Evolutionary conservation across 768 basidiomycete species (phyloP), one percentile per base, ranked within the genome.

Genomic region (Rhizopogon vinicolor): DNA sequence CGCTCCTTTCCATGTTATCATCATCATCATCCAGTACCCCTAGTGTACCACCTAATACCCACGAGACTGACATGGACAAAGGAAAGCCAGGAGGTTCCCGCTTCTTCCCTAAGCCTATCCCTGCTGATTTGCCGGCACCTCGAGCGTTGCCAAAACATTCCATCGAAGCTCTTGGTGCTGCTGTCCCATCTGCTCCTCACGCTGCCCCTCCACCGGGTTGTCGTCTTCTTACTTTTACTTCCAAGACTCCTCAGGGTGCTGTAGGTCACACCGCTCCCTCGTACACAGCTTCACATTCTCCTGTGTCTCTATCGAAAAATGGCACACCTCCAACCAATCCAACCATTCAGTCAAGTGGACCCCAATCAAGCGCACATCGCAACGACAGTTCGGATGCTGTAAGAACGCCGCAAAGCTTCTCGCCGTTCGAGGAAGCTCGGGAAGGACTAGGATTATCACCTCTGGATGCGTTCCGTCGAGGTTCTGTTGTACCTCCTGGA

Each of bases 391-490:
- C 54, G 37, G 64, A 65, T 28, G 48, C 53, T 19, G 43, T 55
- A 33, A 57, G 61, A 51, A 18, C 53, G 35, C 57, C 50, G 46
- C 58, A 72, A 28, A 75, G 74, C 16, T 85, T 85, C 61, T 80
- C 78, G 12, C 82, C 83, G 0, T 86, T 85, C 58, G 82, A 85
- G 39, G 83, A 82, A 52, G 67, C 62, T 44, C 61, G 61, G 45
- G 66, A 62, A 8, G 41, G 41, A 4, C 19, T 28, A 35, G 2
- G 43, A 16, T 52, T 60, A 28, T 55, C 62, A n/a, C 12, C 57
- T 31, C 50, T 64, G 9, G 69, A 69, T 55, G 12, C 44, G 41
- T 56, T 46, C 8, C 58, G 61, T 46, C 69, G 62, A n/a, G 57
- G 58, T 28, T 51, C 67, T 53, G 19, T 54, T 39, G 33, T 58